Evolutionary conservation across 192 early-diverging fungal species (phyloP).

Genomic region (Radiomyces spectabilis): DNA sequence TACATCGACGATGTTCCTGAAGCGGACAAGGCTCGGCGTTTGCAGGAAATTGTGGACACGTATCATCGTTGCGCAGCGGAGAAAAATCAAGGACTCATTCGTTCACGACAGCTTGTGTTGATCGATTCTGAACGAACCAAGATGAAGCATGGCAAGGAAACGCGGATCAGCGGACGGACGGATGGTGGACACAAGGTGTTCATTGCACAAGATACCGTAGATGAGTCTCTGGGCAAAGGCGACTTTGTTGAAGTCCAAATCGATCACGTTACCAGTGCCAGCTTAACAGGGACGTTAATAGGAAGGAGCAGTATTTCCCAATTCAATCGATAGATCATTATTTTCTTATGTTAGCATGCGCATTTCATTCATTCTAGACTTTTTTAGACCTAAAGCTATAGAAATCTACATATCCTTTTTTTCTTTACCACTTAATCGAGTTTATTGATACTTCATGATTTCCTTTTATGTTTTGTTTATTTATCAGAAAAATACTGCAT

Average conservation of each 20-base stretch:
- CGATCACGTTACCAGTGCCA: slow-evolving; percentile 14
- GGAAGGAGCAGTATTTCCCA: slow-evolving; percentile 3
- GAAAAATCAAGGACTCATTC: slow-evolving; percentile 45
- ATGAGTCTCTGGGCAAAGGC: slow-evolving; percentile 6
- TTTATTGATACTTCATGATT: no score
- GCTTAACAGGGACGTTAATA: slow-evolving; percentile 8
- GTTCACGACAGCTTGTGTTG: slow-evolving; percentile 44
- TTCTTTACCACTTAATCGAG: no score
- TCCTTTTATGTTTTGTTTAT: no score
- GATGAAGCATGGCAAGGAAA: slow-evolving; percentile 30
- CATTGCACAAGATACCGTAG: slow-evolving; percentile 27
- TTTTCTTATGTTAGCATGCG: no score
- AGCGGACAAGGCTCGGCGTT: slow-evolving; percentile 49
- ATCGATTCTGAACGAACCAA: slow-evolving; percentile 39
- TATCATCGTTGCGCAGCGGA: slow-evolving; percentile 50
- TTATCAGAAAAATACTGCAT: no score
- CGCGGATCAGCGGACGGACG: slow-evolving; percentile 42
- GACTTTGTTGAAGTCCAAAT: slow-evolving; percentile 19
- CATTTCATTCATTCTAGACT: no score
- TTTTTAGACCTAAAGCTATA: no score
- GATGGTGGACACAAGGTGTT: slow-evolving; percentile 68
- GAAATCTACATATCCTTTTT: no score
- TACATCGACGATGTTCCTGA: slow-evolving; percentile 60
- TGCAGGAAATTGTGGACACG: slow-evolving; percentile 58
- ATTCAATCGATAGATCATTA: no score